Base-by-base conservation (phyloP, 352 stramenopile species). In the Globisporangium irregulare region DNA sequence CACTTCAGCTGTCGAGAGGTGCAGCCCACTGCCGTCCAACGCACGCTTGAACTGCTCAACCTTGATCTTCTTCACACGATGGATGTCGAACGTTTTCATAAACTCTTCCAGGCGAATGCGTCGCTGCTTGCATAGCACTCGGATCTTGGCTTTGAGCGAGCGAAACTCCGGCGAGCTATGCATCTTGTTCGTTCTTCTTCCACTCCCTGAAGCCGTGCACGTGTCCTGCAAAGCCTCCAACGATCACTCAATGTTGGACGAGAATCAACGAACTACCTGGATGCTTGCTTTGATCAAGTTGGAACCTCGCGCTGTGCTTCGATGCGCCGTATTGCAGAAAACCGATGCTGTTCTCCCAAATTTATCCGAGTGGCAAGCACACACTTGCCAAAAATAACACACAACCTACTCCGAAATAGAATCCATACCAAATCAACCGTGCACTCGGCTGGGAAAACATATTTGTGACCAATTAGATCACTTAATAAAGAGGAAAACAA, bases 11-110 rank as follows among this genome's bases (percentile, higher is more conserved):
- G 72, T 58, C 2, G 74, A 79, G 2, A 95, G 68, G 25, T 91
- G 87, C 20, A 93, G 62, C 0, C 86, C 87, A 50, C 84, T 93
- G 8, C 90, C 77, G 53, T 95, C 87, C 1, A 95, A 71, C 7
- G 87, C 86, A 15, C 87, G 86, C 62, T 86, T 89, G 71, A 94
- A 95, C 72, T 94, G 87, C 58, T 94, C 86, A 0, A 80, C 69
- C 58, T 82, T 84, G 65, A 95, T 93, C 55, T 91, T 92, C 77
- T 95, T 94, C 10, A 92, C 83, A 68, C 85, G 80, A 64, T 95
- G 87, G 20, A 89, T 67, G 72, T 95, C 87, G 56, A 95, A 95
- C 14, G 87, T 95, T 61, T 91, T 93, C 87, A 95, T 95, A 53
- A 95, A 95, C 68, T 94, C 86, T 73, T 95, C 87, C 4, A 95